These are phyloP conservation scores for Agrocybe chaxingu DNA, from an alignment of 768 basidiomycete species.

Conservation along the genomic window DNA sequence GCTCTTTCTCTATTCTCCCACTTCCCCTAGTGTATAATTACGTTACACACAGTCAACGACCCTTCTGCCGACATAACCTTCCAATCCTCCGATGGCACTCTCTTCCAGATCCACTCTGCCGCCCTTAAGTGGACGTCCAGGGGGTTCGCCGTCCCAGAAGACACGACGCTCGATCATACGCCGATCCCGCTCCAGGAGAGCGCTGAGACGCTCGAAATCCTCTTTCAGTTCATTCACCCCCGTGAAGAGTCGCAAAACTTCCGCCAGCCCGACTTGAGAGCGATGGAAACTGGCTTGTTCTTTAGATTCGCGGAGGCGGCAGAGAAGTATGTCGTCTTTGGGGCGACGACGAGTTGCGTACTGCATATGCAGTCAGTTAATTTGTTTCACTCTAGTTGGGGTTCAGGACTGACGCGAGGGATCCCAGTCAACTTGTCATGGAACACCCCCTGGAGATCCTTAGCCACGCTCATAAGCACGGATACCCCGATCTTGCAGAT, in stretches of 20 bases:
- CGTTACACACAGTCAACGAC: conserved; percentile 2
- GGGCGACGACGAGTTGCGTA: conserved; percentile 19
- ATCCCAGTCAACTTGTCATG: background rate
- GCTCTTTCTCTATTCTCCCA: too few relatives aligned
- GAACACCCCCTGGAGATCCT: conserved; percentile 6
- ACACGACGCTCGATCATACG: background rate
- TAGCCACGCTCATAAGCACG: conserved; percentile 1
- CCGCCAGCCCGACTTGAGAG: conserved; percentile 3
- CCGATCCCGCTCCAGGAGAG: conserved; percentile 3
- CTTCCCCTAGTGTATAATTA: too few relatives aligned
- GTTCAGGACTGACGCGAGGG: background rate
- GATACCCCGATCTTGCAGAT: conserved; percentile 1
- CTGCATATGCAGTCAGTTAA: conserved; percentile 11
- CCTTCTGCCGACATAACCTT: conserved; percentile 8
- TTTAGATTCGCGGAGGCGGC: conserved; percentile 19
- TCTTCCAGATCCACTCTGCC: conserved; percentile 5
- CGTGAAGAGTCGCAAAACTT: background rate
- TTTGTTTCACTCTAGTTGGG: too few relatives aligned
- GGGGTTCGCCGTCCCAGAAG: background rate
- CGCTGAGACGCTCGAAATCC: conserved; percentile 5
- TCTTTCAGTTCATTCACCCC: conserved; percentile 13
- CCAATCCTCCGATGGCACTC: conserved; percentile 8
- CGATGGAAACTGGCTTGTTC: conserved; percentile 3
- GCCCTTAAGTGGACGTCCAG: conserved; percentile 5
- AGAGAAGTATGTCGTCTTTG: conserved; percentile 21